phyloP scores from a whole-genome alignment of 78 protist genomes.

The Chrysochromulina tobinii region DNA sequence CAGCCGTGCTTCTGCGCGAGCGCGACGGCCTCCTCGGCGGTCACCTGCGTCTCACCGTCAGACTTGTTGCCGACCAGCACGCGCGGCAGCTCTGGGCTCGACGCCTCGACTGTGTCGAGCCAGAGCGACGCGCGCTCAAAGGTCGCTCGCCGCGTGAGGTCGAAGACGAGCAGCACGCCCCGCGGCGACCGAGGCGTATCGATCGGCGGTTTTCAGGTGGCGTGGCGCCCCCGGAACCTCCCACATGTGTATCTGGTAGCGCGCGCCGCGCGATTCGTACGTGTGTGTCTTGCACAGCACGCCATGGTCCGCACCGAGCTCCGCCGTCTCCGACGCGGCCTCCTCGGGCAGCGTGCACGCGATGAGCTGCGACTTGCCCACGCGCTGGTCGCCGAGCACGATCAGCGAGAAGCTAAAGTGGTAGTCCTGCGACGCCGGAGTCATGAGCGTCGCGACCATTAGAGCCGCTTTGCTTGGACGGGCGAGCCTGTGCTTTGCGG shows the following conservation, averaged over 20 bases:
- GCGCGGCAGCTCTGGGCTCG: not conserved
- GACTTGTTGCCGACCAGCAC: conserved; percentile 9
- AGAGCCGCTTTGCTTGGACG: too few relatives aligned
- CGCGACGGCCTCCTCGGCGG: not conserved
- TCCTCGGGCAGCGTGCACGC: not conserved
- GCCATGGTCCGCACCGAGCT: not conserved
- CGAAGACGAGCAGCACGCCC: not conserved
- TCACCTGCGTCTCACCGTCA: not conserved
- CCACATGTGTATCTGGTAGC: not conserved
- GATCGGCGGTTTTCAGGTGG: not conserved
- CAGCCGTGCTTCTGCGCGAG: not conserved
- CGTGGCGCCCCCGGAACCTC: conserved; percentile 21
- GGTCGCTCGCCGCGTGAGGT: not conserved
- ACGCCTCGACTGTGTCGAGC: not conserved
- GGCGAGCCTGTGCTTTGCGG: too few relatives aligned
- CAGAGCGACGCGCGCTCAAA: not conserved
- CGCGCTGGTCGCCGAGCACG: not conserved
- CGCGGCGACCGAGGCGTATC: not conserved
- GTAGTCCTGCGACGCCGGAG: not conserved
- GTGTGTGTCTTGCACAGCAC: not conserved
- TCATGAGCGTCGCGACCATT: too few relatives aligned
- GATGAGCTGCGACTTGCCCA: not conserved
- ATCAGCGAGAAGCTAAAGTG: not conserved
- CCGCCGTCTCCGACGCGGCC: too few relatives aligned
- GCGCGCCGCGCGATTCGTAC: conserved; percentile 22